A percentile compares a stretch with the other conserved stretches of the same genome.
Evolutionary conservation across 768 basidiomycete species (phyloP).

Genomic region (Suillus occidentalis): DNA sequence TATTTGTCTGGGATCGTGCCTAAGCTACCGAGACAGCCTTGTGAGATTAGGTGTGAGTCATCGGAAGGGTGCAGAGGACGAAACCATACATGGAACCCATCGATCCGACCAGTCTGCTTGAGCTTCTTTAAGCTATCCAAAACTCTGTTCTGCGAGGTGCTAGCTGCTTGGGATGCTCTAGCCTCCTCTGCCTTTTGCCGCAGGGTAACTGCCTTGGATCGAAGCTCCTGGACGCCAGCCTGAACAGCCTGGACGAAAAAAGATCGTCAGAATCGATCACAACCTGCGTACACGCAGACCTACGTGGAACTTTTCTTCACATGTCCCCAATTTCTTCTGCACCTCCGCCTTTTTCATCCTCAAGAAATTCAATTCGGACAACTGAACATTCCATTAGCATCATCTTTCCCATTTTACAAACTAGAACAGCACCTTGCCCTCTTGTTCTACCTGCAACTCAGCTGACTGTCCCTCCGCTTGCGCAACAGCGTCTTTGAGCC

Average conservation of each 20-base stretch:
- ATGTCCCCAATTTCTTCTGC: conserved; percentile 45
- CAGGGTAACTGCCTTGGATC: conserved; percentile 57
- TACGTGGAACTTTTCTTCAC: conserved; percentile 56
- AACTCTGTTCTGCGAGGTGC: conserved; percentile 81
- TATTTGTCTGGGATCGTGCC: conserved; percentile 97
- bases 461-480: conserved; percentile 50
- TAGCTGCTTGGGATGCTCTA: conserved; percentile 81
- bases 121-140: conserved; percentile 79
- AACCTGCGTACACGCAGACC: conserved; percentile 9
- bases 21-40: conserved; percentile 93
- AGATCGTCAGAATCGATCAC: neutral
- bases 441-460: conserved; percentile 43
- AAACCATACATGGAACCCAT: conserved; percentile 86
- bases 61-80: neutral
- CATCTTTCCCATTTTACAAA: neutral
- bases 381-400: conserved; percentile 13
- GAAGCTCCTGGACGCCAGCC: conserved; percentile 44
- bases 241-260: conserved; percentile 35
- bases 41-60: neutral
- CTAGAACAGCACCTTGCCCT: conserved; percentile 55
- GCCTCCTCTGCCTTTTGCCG: conserved; percentile 88
- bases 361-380: conserved; percentile 19
- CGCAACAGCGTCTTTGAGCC: conserved; percentile 45
- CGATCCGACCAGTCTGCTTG: conserved; percentile 75
- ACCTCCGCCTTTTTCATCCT: conserved; percentile 19